Evolutionary conservation across 768 basidiomycete species (phyloP).

Genomic region (Kwoniella sp.): DNA sequence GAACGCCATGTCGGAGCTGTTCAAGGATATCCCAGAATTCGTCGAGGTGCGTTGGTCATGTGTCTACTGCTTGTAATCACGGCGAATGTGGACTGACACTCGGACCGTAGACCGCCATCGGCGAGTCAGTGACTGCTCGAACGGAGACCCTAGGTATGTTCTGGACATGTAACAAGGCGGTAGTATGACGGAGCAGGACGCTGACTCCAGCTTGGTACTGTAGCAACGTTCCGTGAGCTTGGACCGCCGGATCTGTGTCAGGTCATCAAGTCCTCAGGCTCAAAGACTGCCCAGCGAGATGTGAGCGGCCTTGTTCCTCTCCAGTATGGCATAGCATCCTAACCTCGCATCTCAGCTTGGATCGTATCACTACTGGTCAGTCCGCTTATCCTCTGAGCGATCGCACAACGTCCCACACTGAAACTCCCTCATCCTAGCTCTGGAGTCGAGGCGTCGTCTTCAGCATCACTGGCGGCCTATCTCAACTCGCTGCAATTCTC

Average conservation of each 20-base stretch:
- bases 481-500: constrained; percentile 97
- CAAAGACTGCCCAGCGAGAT: constrained; percentile 72
- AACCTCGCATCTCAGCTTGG: too few species aligned
- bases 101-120: constrained; percentile 62
- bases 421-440: too few species aligned
- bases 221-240: constrained; percentile 92
- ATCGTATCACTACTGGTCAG: constrained; percentile 77
- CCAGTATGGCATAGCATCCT: too few species aligned
- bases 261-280: constrained; percentile 83
- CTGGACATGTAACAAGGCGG: too few species aligned
- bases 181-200: too few species aligned
- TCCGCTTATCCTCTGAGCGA: too few species aligned
- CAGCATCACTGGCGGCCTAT: constrained; percentile 94
- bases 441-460: constrained; percentile 97
- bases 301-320: too few species aligned
- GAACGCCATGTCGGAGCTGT: constrained; percentile 51
- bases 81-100: constrained; percentile 1
- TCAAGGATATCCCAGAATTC: constrained; percentile 84
- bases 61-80: not conserved
- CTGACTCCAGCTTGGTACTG: not conserved
- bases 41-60: constrained; percentile 67
- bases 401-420: too few species aligned
- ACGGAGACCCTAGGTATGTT: constrained; percentile 83
- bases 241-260: constrained; percentile 96
- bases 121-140: constrained; percentile 79